Conservation (phyloP, 2,329 filamentous ascomycete genomes). For the Monilinia polystroma region DNA sequence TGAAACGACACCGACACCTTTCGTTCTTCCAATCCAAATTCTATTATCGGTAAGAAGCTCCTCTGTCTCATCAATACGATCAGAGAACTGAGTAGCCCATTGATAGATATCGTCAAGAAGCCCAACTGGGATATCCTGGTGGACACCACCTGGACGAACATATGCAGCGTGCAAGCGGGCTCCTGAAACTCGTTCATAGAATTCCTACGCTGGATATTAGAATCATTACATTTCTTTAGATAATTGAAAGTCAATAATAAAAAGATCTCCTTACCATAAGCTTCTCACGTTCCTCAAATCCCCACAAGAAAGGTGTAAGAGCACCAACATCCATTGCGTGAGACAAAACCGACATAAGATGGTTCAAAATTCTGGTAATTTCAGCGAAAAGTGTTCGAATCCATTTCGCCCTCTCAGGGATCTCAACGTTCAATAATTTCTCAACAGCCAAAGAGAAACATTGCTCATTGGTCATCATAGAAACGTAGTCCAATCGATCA, state of each 20-base stretch:
- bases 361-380: slow-evolving; percentile 91
- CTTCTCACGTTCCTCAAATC: slow-evolving; percentile 99
- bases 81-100: slow-evolving; percentile 98
- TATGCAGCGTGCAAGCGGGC: slow-evolving; percentile 97
- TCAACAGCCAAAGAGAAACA: slow-evolving; percentile 94
- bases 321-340: slow-evolving; percentile 99
- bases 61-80: slow-evolving; percentile 98
- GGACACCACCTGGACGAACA: slow-evolving; percentile 92
- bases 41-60: slow-evolving; percentile 99
- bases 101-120: slow-evolving; percentile 99
- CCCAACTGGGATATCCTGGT: slow-evolving; percentile 89
- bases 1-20: slow-evolving; percentile 86
- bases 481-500: slow-evolving; percentile 97
- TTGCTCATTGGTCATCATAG: slow-evolving; percentile 99
- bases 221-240: slow-evolving; percentile 22
- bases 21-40: slow-evolving; percentile 94
- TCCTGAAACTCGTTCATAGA: slow-evolving; percentile 98
- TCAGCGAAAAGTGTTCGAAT: slow-evolving; percentile 95
- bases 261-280: slow-evolving; percentile 72
- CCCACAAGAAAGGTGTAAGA: slow-evolving; percentile 97
- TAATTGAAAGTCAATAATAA: slow-evolving; percentile 24
- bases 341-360: slow-evolving; percentile 95
- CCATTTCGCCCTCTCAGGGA: slow-evolving; percentile 93
- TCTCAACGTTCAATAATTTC: slow-evolving; percentile 95
- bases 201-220: slow-evolving; percentile 65